Evolutionary conservation across 345 rosid genomes (phyloP), one percentile per base, ranked within the genome.

Genomic region (Citrus australasica): DNA sequence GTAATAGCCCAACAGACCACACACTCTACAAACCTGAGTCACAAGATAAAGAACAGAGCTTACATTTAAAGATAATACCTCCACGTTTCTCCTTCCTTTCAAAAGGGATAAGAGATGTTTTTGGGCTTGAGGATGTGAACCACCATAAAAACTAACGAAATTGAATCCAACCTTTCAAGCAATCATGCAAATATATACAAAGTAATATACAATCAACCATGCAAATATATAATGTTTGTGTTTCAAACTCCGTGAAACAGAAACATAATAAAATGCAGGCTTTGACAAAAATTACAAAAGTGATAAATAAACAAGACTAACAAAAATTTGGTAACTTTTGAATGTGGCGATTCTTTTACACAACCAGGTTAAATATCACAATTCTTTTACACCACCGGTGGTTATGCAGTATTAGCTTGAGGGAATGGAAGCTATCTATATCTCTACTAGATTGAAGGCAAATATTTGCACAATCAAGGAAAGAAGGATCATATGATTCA

Each of bases 1-100:
- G 83, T 86, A 95, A 80, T 95, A 95, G 60, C 99, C 99, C 67
- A 95, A 79, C 87, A 92, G 81, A 67, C 99, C 98, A 80, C 99
- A 95, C 62, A 79, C 90, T 83, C 92, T 82, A 81, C 97, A 93
- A 60, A 95, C 99, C 99, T 93, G 92, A 67, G 53, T 27, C 72
- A 46, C 28, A 80, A 79, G 2, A 46, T 63, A 59, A 46, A 42
- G 37, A 58, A 46, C 66, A 76, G 66, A 65, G 65, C 66, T 70
- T 32, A 38, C 38, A 27, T 28, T 38, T 24, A 33, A 46, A 66
- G 22, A 58, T 40, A 38, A 59, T 16, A 37, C n/a, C 53, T 51
- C 16, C 61, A 16, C 25, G 0, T 64, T 40, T 60, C 32, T 72
- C 56, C 77, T 28, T 70, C 40, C 72, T 58, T 9, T 35, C 17